phyloP scores from a whole-genome alignment of 129 eudicot genomes.

The Deinandra increscens region DNA sequence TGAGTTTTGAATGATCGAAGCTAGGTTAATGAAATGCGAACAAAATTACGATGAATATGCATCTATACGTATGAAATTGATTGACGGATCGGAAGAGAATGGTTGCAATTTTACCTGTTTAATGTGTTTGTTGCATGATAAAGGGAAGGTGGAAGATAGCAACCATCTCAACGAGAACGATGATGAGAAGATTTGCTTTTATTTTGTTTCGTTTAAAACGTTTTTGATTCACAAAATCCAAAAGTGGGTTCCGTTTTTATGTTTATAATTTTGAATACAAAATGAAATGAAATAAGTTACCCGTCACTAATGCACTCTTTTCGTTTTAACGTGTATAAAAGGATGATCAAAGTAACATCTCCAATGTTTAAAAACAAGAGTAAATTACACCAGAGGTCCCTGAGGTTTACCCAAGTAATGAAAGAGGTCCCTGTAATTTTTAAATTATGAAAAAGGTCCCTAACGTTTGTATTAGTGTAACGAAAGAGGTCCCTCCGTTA shows the following conservation, averaged over 20 bases:
- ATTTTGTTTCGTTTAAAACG: conserved; percentile 8
- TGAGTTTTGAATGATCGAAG: background rate
- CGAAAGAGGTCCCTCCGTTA: no score
- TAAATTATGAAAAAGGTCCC: no score
- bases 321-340: no score
- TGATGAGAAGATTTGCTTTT: conserved; percentile 16
- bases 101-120: conserved; percentile 26
- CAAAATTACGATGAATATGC: conserved; percentile 17
- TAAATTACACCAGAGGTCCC: no score
- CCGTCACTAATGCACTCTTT: no score
- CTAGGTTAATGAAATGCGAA: background rate
- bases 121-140: conserved; percentile 19
- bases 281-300: no score
- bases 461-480: no score
- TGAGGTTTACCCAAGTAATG: no score
- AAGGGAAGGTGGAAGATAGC: conserved; percentile 21
- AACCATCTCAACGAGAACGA: conserved; percentile 21
- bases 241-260: background rate
- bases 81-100: conserved; percentile 10
- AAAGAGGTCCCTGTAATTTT: no score
- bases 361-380: no score
- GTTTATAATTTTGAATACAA: background rate
- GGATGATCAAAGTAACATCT: no score
- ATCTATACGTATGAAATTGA: background rate
- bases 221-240: background rate